Conservation (phyloP, 805 yeast genomes). For the Yarrowia keelungensis region DNA sequence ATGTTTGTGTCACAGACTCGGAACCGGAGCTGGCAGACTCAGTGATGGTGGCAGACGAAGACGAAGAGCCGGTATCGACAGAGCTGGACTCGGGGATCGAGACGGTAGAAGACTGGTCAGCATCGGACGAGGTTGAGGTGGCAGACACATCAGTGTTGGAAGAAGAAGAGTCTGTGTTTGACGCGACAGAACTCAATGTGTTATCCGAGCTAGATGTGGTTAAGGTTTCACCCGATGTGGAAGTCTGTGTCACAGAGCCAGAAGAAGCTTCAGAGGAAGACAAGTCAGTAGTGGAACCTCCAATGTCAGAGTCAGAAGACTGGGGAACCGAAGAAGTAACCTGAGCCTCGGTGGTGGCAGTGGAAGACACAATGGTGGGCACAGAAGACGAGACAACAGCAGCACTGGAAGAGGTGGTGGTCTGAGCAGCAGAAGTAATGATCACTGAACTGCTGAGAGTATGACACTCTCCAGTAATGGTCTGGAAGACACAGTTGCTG, state of each 20-base stretch:
- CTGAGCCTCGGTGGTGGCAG: background rate
- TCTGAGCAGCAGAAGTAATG: conserved; percentile 16
- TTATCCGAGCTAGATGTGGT: background rate
- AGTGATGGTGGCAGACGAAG: background rate
- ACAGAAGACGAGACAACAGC: background rate
- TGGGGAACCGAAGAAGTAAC: background rate
- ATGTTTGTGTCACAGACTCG: background rate
- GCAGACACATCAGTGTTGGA: background rate
- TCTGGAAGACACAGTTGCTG: background rate
- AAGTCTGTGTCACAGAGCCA: conserved; percentile 1
- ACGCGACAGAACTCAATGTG: too few relatives aligned
- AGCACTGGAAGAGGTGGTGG: background rate
- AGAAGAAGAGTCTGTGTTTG: too few relatives aligned
- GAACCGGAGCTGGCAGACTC: background rate
- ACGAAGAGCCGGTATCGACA: background rate
- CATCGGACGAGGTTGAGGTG: background rate
- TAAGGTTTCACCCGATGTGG: background rate
- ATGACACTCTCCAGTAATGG: conserved; percentile 13
- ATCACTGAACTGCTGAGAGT: conserved; percentile 7
- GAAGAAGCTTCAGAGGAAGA: background rate
- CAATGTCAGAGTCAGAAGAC: background rate
- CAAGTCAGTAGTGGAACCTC: background rate
- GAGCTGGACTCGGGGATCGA: background rate
- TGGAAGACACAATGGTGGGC: background rate
- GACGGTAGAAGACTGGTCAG: too few relatives aligned